Conservation (phyloP, 139 green algal genomes). For the Pseudopediastrum boryanum region DNA sequence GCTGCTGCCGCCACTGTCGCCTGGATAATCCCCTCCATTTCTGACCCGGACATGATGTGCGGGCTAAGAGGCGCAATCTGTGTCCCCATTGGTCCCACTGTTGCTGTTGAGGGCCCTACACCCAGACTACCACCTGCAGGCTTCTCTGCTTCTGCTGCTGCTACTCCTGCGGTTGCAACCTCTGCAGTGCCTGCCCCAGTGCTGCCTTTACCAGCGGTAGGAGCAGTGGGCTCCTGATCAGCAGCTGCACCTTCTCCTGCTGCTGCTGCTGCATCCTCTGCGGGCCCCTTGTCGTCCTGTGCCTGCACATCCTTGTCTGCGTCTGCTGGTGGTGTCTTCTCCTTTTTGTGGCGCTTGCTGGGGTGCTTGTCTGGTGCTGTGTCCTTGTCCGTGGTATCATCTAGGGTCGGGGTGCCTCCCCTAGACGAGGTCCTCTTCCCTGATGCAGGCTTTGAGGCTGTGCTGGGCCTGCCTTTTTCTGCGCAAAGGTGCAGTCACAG, state of each 20-base stretch:
- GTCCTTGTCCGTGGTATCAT: too few relatives aligned
- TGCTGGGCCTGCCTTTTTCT: neutral
- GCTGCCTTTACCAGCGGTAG: neutral
- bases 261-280: neutral
- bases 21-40: too few relatives aligned
- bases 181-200: neutral
- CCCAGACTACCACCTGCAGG: neutral
- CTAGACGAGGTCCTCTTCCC: too few relatives aligned
- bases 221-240: neutral
- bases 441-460: too few relatives aligned
- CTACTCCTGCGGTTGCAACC: neutral
- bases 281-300: neutral
- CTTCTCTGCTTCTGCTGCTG: neutral
- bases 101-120: neutral
- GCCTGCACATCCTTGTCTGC: too few relatives aligned
- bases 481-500: too few relatives aligned
- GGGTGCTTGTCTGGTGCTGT: slow-evolving; percentile 16
- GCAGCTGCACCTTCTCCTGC: slow-evolving; percentile 4
- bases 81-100: too few relatives aligned
- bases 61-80: too few relatives aligned
- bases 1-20: too few relatives aligned
- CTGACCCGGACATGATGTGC: too few relatives aligned
- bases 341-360: slow-evolving; percentile 1
- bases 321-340: neutral
- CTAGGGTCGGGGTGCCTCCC: too few relatives aligned